Conservation (phyloP, 2,329 filamentous ascomycete genomes). For the Diaporthe batatas region DNA sequence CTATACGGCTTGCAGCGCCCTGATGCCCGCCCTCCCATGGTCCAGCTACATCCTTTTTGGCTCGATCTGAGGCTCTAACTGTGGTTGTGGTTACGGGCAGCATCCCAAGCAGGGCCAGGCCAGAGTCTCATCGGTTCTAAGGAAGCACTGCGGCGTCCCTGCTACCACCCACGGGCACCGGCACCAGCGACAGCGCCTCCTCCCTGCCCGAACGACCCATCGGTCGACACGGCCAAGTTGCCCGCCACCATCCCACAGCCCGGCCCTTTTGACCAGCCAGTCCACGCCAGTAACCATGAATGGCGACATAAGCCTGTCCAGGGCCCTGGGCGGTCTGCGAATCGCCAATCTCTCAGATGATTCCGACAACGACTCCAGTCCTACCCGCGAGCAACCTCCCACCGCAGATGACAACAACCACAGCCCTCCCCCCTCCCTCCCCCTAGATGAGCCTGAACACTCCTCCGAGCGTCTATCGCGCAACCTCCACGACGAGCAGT, state of each 20-base stretch:
- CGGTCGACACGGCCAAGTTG: constrained; percentile 34
- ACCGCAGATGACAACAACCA: constrained; percentile 49
- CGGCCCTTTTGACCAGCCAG: constrained; percentile 35
- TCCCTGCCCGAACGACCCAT: constrained; percentile 34
- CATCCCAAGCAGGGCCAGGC: constrained; percentile 38
- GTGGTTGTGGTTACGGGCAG: constrained; percentile 37
- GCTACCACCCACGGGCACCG: constrained; percentile 24
- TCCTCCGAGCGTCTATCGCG: constrained; percentile 41
- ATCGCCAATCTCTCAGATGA: constrained; percentile 94
- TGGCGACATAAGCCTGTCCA: constrained; percentile 91
- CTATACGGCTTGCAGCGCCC: constrained; percentile 33
- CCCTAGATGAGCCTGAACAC: constrained; percentile 30
- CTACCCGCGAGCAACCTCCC: constrained; percentile 49
- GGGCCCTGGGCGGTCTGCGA: constrained; percentile 91
- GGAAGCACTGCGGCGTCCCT: constrained; percentile 35
- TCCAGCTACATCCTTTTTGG: constrained; percentile 38
- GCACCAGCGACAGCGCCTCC: constrained; percentile 32
- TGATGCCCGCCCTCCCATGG: constrained; percentile 41
- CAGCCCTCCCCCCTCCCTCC: constrained; percentile 45
- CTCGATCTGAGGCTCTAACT: constrained; percentile 41
- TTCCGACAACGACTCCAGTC: constrained; percentile 56
- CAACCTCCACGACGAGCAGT: constrained; percentile 36
- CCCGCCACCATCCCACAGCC: constrained; percentile 39
- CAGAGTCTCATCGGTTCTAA: constrained; percentile 28
- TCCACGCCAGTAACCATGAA: constrained; percentile 73